Evolutionary conservation across 2,329 filamentous ascomycete genomes (phyloP), one percentile per base, ranked within the genome.

Genomic region (Talaromyces islandicus): DNA sequence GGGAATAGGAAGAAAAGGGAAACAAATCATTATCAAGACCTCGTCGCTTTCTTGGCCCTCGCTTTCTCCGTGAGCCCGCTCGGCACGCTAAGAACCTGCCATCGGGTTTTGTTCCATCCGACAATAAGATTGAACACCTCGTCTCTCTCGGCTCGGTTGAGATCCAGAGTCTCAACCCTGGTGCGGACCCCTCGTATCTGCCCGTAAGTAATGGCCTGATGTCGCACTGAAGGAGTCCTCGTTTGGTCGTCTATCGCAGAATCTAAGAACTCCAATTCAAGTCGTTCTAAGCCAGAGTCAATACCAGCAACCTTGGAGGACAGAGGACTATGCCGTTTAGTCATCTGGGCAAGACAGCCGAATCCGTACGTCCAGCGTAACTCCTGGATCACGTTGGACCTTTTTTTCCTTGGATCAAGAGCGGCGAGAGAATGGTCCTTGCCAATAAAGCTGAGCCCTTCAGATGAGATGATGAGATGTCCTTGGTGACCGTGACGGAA

Each of bases 71-170:
- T 27, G n/a, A 48, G 35, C 25, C 21, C 56, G n/a, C 50, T 46
- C 14, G 43, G 19, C 29, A 35, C 48, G 41, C 57, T 50, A 50
- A 67, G 50, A 29, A 62, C 61, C 51, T 66, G 65, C 68, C 68
- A 69, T 25, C 57, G 59, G 55, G 62, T 48, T 21, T 62, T 65
- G 52, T 64, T 67, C 66, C 64, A 66, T 3, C 65, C 67, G 19
- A 69, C 54, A 19, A 68, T 60, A 7, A 69, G 51, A 30, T 68
- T 66, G 51, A 69, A 69, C 25, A 66, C 61, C 54, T 68, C 63
- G 52, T 69, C 66, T 7, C 68, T 63, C 54, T 68, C 63, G 4
- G 60, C 63, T 7, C 48, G 46, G 24, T 59, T 50, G n/a, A 62
- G 50, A 54, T 64, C 57, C 10, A 64, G 17, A n/a, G 35, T 50